Percentiles rank a stretch among this genome's conserved stretches.
phyloP scores from a whole-genome alignment of 2,329 filamentous ascomycete species.

The Cercospora citrullina region DNA sequence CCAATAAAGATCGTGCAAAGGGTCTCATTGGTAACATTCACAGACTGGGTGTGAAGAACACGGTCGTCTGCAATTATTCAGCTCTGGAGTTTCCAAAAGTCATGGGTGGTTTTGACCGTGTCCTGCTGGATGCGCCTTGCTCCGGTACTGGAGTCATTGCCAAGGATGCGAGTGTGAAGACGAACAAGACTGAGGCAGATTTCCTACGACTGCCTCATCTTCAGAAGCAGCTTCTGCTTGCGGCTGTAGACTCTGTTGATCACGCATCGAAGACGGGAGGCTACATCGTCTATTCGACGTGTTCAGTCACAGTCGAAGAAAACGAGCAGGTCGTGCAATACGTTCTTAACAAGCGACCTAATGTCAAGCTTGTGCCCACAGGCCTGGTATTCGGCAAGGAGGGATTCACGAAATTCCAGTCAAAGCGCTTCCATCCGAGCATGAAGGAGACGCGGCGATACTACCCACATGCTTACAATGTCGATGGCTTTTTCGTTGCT shows the following conservation, averaged over 20 bases:
- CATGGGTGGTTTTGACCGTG: constrained; percentile 92
- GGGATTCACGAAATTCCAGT: constrained; percentile 86
- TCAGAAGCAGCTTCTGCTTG: constrained; percentile 89
- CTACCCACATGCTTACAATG: constrained; percentile 90
- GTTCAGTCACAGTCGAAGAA: constrained; percentile 90
- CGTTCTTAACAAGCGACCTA: constrained; percentile 84
- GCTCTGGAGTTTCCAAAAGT: constrained; percentile 91
- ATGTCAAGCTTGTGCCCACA: constrained; percentile 89
- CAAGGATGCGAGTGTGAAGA: constrained; percentile 96
- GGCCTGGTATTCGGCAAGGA: constrained; percentile 87
- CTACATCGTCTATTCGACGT: constrained; percentile 95
- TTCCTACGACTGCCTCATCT: constrained; percentile 91
- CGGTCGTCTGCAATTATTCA: constrained; percentile 93
- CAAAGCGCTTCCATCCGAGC: constrained; percentile 85
- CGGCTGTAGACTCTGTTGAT: constrained; percentile 93
- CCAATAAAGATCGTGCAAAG: constrained; percentile 88
- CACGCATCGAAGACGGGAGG: constrained; percentile 89
- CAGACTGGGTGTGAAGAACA: constrained; percentile 88
- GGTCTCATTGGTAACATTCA: constrained; percentile 98
- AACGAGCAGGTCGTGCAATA: constrained; percentile 94
- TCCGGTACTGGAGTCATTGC: constrained; percentile 96
- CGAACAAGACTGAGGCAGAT: constrained; percentile 94
- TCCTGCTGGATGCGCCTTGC: constrained; percentile 91
- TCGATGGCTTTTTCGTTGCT: constrained; percentile 97
- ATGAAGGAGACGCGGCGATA: constrained; percentile 82